phyloP scores from a whole-genome alignment of 2,329 filamentous ascomycete genomes.

The Venturia carpophila region DNA sequence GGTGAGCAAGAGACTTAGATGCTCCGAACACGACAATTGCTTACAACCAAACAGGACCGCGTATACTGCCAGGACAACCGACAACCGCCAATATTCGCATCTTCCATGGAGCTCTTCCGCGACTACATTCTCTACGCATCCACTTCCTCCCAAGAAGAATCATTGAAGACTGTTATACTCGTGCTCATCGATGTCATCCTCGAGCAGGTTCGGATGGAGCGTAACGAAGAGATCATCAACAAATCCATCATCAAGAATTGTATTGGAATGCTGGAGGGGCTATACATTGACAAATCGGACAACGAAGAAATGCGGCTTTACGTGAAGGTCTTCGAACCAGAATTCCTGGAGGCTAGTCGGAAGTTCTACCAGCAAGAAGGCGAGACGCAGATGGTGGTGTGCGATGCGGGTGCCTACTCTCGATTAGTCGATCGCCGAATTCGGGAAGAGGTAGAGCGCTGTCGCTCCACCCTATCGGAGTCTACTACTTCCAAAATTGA shows the following conservation, averaged over 20 bases:
- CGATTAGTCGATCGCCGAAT: slow-evolving; percentile 66
- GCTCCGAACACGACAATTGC: neutral
- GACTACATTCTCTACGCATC: slow-evolving; percentile 65
- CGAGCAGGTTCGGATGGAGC: slow-evolving; percentile 87
- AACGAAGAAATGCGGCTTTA: slow-evolving; percentile 76
- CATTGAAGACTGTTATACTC: neutral
- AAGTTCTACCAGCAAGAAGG: slow-evolving; percentile 72
- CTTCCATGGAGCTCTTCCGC: slow-evolving; percentile 80
- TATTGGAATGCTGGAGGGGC: slow-evolving; percentile 78
- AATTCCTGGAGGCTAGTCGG: slow-evolving; percentile 63
- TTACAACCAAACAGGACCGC: slow-evolving; percentile 52
- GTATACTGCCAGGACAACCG: slow-evolving; percentile 68
- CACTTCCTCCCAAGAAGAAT: slow-evolving; percentile 1
- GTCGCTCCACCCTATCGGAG: slow-evolving; percentile 69
- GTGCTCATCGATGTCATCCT: slow-evolving; percentile 56
- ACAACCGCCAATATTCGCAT: slow-evolving; percentile 70
- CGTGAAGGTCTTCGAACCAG: slow-evolving; percentile 69
- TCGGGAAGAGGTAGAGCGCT: slow-evolving; percentile 72
- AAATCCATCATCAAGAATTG: slow-evolving; percentile 73
- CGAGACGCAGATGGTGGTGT: slow-evolving; percentile 62
- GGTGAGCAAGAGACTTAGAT: slow-evolving; percentile 35
- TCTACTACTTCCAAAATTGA: slow-evolving; percentile 66
- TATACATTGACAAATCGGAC: slow-evolving; percentile 77
- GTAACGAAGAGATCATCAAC: slow-evolving; percentile 83
- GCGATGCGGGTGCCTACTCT: slow-evolving; percentile 76